These are phyloP conservation scores for Eucommia ulmoides DNA, from an alignment of 257 asterid species.

Conservation along the genomic window DNA sequence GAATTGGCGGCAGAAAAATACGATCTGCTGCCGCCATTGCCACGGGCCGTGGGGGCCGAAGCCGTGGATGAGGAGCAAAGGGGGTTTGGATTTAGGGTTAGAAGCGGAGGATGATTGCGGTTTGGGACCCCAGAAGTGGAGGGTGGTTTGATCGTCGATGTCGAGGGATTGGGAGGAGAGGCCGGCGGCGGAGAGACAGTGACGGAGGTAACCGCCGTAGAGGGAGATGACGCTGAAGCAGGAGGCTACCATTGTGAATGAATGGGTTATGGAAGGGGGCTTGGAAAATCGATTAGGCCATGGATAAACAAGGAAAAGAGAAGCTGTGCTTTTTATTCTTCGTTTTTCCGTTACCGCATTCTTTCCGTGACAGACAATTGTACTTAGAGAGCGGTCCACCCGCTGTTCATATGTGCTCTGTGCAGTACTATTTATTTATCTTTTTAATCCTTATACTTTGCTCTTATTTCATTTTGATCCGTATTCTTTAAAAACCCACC, in stretches of 20 bases:
- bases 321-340: no score
- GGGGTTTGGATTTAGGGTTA: slow-evolving; percentile 45
- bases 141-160: slow-evolving; percentile 45
- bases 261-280: no score
- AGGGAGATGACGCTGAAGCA: slow-evolving; percentile 49
- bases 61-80: slow-evolving; percentile 57
- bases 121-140: slow-evolving; percentile 67
- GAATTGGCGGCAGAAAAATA: slow-evolving; percentile 34
- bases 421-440: no score
- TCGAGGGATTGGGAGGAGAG: slow-evolving; percentile 36
- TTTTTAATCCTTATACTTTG: no score
- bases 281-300: no score
- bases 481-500: no score
- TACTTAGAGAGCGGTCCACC: no score
- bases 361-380: no score
- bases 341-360: no score
- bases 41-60: slow-evolving; percentile 61
- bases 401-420: no score
- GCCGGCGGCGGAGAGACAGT: slow-evolving; percentile 47
- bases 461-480: no score
- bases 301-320: no score
- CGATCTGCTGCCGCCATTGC: slow-evolving; percentile 67
- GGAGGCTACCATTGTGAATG: slow-evolving; percentile 24
- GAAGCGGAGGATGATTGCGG: slow-evolving; percentile 12
- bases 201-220: slow-evolving; percentile 33